Base-by-base conservation (phyloP, 75 land plant genomes). In the Chamaecyparis obtusa region DNA sequence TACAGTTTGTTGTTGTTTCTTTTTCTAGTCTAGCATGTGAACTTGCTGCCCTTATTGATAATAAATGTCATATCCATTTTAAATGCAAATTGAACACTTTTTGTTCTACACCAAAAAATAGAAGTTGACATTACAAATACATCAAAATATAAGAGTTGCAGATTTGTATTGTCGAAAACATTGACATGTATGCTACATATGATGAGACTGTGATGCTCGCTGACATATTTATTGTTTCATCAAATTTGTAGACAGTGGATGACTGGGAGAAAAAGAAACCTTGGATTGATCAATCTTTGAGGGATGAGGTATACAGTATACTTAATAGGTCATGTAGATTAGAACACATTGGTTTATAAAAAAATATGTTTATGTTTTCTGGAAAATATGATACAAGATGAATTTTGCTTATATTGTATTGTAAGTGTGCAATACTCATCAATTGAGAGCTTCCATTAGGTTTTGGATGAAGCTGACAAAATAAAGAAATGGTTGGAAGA, bases 241-340 rank as follows among this genome's bases (percentile, higher is more conserved):
- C 67, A 15, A 21, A 54, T 83, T 79, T 81, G 76, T 91, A 95
- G 98, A 92, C 91, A 46, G 87, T 95, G 15, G 83, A 74, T 27
- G 93, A 82, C 21, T 96, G 97, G 97, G 91, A 95, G 89, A 86
- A 83, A 15, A 90, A 90, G 35, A 96, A 96, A 87, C 85, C 97
- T 55, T 96, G 98, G 98, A 88, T 96, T 72, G 90, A 90, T 3
- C 92, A 91, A 89, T 81, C 87, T 32, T 92, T 79, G 83, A 88
- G 90, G 32, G 93, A 94, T 51, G 96, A 96, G 96, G 97, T 95
- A 35, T 32, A 86, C 49, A 0, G 97, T 95, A 35, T 32, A 86
- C 49, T 2, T 37, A 57, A 41, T 15, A 19, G 44, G 30, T 64
- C 48, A 83, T 39, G 49, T 24, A 48, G 16, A 60, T 16, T 83